These are phyloP conservation scores for Mycogone perniciosa DNA, from an alignment of 2,329 filamentous ascomycete genomes.

Conservation along the genomic window DNA sequence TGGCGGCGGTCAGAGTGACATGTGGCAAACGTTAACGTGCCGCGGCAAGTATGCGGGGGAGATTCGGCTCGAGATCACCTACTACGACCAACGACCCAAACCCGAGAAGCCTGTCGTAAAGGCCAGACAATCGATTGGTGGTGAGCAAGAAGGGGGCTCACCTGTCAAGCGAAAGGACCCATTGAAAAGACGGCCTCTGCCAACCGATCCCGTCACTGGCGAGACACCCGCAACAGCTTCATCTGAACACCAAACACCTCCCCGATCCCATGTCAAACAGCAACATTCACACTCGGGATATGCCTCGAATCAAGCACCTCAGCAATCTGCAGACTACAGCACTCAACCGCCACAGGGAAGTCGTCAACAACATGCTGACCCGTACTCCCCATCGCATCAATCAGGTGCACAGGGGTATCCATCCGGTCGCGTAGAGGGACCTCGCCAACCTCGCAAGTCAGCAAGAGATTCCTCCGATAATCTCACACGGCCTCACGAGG, in stretches of 20 bases:
- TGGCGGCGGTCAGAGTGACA: slow-evolving; percentile 87
- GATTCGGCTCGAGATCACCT: slow-evolving; percentile 90
- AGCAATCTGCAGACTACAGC: slow-evolving; percentile 47
- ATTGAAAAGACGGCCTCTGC: slow-evolving; percentile 78
- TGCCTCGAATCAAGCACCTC: slow-evolving; percentile 46
- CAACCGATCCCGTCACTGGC: slow-evolving; percentile 65
- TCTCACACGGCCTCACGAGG: slow-evolving; percentile 30
- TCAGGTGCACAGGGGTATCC: slow-evolving; percentile 15
- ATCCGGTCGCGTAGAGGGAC: slow-evolving; percentile 17
- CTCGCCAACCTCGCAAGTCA: slow-evolving; percentile 27
- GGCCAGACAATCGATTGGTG: slow-evolving; percentile 36
- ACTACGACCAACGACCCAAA: slow-evolving; percentile 84
- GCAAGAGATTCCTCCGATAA: slow-evolving; percentile 32
- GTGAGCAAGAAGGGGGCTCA: slow-evolving; percentile 28
- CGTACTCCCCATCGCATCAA: slow-evolving; percentile 30
- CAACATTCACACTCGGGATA: slow-evolving; percentile 31
- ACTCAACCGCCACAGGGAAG: slow-evolving; percentile 30
- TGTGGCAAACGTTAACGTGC: slow-evolving; percentile 84
- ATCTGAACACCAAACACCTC: slow-evolving; percentile 37
- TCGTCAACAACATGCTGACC: slow-evolving; percentile 30
- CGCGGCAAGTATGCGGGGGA: slow-evolving; percentile 95
- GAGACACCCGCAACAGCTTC: slow-evolving; percentile 34
- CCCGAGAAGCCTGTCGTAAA: slow-evolving; percentile 61
- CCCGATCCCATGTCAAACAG: slow-evolving; percentile 39
- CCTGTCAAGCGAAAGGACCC: slow-evolving; percentile 47